Evolutionary conservation across 495 filamentous ascomycete species (phyloP).

Genomic region (Lasiosphaeria ovina): DNA sequence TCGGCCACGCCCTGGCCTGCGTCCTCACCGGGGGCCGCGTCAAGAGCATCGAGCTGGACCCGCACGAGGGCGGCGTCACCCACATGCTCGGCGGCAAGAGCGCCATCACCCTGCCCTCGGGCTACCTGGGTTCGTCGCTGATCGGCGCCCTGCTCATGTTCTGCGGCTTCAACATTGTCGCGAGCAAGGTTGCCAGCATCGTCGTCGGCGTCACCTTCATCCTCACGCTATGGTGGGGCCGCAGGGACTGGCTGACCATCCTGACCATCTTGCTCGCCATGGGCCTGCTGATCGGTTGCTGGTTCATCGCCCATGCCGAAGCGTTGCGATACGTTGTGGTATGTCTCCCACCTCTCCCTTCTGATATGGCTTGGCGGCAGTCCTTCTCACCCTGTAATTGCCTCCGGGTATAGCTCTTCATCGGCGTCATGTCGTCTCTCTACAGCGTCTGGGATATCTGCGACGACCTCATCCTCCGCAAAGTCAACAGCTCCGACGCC

Average conservation of each 20-base stretch:
- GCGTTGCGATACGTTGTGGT: constrained; percentile 67
- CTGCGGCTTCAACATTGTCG: constrained; percentile 76
- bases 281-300: constrained; percentile 68
- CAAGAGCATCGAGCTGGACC: constrained; percentile 62
- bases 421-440: constrained; percentile 74
- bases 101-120: constrained; percentile 71
- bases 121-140: constrained; percentile 71
- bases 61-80: constrained; percentile 70
- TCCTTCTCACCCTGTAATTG: neutral
- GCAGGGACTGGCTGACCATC: constrained; percentile 74
- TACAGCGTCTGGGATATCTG: constrained; percentile 88
- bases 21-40: constrained; percentile 70
- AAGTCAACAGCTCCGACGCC: constrained; percentile 79
- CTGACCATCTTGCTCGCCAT: constrained; percentile 65
- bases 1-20: constrained; percentile 72
- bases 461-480: constrained; percentile 78
- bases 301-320: constrained; percentile 77
- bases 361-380: neutral
- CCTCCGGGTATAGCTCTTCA: constrained; percentile 52
- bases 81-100: constrained; percentile 75
- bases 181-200: constrained; percentile 73
- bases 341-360: neutral
- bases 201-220: constrained; percentile 70
- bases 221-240: constrained; percentile 76
- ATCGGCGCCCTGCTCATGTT: constrained; percentile 78